Evolutionary conservation across 306 rosid species (phyloP).

Genomic region (Cucurbita maxima): DNA sequence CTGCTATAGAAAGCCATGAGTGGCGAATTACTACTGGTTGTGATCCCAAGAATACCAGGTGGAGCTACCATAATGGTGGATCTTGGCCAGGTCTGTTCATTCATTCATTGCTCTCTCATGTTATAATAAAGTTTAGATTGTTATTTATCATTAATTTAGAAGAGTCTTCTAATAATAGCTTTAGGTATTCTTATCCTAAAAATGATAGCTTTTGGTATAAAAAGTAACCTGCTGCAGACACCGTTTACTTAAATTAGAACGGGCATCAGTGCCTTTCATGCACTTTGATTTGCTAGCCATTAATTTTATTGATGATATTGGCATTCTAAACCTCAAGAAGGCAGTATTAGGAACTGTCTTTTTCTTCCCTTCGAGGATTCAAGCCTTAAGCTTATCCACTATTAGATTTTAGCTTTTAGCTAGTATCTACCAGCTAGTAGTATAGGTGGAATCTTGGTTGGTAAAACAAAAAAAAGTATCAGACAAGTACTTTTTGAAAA

Average conservation of each 20-base stretch:
- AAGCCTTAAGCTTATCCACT: background rate
- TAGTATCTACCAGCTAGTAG: background rate
- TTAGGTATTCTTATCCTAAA: background rate
- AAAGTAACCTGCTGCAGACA: background rate
- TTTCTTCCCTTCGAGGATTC: background rate
- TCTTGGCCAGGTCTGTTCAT: conserved; percentile 12
- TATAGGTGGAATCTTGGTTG: background rate
- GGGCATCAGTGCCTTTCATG: background rate
- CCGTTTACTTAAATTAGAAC: background rate
- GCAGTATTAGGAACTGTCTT: background rate
- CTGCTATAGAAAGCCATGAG: conserved; percentile 13
- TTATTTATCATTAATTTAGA: background rate
- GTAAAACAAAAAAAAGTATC: background rate
- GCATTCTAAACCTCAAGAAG: background rate
- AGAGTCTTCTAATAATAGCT: background rate
- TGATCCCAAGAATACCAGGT: conserved; percentile 16
- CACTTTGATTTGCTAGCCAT: background rate
- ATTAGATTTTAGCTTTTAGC: background rate
- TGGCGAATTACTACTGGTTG: conserved; percentile 14
- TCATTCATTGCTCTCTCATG: background rate
- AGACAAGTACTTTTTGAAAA: background rate
- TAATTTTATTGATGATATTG: background rate
- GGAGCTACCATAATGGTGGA: conserved; percentile 18
- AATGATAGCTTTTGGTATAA: background rate
- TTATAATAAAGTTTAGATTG: background rate